phyloP scores from a whole-genome alignment of 108 stramenopile species.

The Nitzschia sp. region DNA sequence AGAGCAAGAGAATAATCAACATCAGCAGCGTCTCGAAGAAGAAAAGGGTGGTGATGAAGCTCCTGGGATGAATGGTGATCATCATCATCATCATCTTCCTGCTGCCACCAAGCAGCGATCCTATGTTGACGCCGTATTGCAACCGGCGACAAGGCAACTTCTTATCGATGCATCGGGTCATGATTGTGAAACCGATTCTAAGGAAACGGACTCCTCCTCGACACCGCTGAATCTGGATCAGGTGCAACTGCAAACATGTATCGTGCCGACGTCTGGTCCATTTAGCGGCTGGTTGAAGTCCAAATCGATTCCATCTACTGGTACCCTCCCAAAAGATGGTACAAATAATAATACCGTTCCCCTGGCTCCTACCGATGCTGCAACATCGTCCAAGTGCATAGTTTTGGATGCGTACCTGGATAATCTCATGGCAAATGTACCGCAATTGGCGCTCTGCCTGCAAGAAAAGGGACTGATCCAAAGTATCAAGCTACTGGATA shows the following conservation, averaged over 20 bases:
- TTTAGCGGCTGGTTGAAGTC: conserved; percentile 25
- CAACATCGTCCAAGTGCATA: conserved; percentile 52
- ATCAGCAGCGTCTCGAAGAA: not conserved
- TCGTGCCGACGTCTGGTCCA: conserved; percentile 53
- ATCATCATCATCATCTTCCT: too few relatives aligned
- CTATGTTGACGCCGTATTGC: conserved; percentile 35
- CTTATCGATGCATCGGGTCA: not conserved
- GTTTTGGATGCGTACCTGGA: conserved; percentile 85
- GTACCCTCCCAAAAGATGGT: not conserved
- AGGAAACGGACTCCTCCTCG: conserved; percentile 6
- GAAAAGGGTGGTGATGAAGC: not conserved
- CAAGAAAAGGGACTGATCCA: conserved; percentile 82
- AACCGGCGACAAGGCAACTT: not conserved
- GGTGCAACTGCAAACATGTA: conserved; percentile 66
- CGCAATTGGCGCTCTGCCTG: conserved; percentile 80
- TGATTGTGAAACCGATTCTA: not conserved
- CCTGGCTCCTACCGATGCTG: not conserved
- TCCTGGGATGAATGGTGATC: not conserved
- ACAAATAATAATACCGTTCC: not conserved
- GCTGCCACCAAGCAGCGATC: conserved; percentile 4
- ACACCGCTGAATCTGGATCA: conserved; percentile 38
- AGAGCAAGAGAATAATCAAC: conserved; percentile 27
- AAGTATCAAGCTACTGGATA: conserved; percentile 72
- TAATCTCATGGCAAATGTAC: conserved; percentile 88
- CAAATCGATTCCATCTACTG: not conserved